phyloP scores from a whole-genome alignment of 1,284 basidiomycete genomes.

The Schizopora paradoxa region DNA sequence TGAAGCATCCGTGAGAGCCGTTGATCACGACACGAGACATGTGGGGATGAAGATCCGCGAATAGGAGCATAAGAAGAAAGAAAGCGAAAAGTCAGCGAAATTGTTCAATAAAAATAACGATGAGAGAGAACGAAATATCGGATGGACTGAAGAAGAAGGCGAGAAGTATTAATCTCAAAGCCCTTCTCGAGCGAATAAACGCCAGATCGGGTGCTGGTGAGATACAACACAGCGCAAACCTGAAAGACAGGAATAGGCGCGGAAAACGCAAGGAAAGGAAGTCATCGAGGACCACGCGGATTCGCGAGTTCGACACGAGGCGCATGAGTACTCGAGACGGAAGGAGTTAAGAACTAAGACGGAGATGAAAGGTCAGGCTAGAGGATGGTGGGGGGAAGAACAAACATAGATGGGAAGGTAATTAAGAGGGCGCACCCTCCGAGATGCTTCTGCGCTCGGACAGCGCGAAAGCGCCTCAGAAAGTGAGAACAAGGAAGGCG shows the following conservation, averaged over 20 bases:
- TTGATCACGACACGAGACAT: no score
- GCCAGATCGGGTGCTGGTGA: neutral
- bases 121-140: neutral
- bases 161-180: neutral
- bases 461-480: neutral
- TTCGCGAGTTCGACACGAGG: neutral
- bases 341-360: neutral
- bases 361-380: neutral
- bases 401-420: no score
- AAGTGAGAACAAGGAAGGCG: neutral
- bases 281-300: neutral
- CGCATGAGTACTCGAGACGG: constrained; percentile 14
- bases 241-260: neutral
- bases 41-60: neutral
- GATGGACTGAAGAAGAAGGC: neutral
- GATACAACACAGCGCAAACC: constrained; percentile 4
- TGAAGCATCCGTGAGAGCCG: neutral
- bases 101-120: neutral
- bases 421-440: no score
- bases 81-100: neutral
- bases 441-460: no score
- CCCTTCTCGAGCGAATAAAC: neutral
- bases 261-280: neutral
- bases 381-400: neutral
- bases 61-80: neutral